phyloP scores from a whole-genome alignment of 208 protist genomes.

The Angomonas deanei region DNA sequence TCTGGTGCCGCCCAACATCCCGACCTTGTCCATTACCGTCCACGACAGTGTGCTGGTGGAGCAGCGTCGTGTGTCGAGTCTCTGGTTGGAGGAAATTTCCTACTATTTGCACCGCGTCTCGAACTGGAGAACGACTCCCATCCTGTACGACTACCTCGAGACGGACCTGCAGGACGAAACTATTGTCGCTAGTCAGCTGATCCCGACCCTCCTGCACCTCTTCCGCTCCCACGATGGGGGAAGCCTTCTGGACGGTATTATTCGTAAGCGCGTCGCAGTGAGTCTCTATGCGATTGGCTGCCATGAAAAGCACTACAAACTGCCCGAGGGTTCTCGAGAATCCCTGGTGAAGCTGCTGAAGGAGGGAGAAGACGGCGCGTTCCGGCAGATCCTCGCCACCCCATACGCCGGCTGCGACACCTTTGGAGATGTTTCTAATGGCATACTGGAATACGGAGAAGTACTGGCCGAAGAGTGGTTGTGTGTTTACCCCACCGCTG shows the following conservation, averaged over 20 bases:
- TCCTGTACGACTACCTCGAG: constrained; percentile 83
- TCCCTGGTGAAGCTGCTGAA: constrained; percentile 36
- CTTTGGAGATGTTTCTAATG: constrained; percentile 9
- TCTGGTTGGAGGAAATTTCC: constrained; percentile 87
- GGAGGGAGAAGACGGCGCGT: constrained; percentile 27
- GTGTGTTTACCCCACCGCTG: constrained; percentile 37
- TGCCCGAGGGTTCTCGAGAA: constrained; percentile 34
- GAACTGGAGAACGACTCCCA: constrained; percentile 59
- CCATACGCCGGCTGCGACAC: constrained; percentile 1
- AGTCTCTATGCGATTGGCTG: constrained; percentile 49
- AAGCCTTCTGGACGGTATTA: constrained; percentile 29
- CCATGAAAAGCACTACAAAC: constrained; percentile 64
- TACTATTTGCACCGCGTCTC: constrained; percentile 81
- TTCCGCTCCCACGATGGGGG: constrained; percentile 34
- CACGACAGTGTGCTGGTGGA: constrained; percentile 82
- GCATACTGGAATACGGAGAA: constrained; percentile 60
- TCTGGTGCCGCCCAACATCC: constrained; percentile 79
- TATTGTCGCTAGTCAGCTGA: constrained; percentile 59
- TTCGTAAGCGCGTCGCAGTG: constrained; percentile 47
- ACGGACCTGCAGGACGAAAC: constrained; percentile 72
- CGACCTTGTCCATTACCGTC: constrained; percentile 66
- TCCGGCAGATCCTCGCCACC: constrained; percentile 29
- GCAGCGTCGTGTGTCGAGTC: constrained; percentile 64
- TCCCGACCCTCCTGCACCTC: constrained; percentile 58
- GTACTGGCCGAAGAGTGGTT: constrained; percentile 80